Evolutionary conservation across 164 flowering plant genomes (phyloP).

Genomic region (Umbellularia californica): DNA sequence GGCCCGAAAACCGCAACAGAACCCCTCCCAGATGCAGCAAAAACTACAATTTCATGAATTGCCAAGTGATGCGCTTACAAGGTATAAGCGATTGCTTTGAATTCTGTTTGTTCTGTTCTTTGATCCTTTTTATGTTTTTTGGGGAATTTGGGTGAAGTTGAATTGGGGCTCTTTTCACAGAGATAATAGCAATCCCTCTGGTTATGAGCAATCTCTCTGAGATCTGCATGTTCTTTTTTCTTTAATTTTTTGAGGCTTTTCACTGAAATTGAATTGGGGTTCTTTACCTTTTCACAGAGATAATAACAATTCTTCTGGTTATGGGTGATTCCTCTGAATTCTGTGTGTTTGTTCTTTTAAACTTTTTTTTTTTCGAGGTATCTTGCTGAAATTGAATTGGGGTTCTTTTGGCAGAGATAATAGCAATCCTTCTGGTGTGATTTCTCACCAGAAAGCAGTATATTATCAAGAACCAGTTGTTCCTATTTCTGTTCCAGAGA

Average conservation of each 20-base stretch:
- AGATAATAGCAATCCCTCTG: conserved; percentile 41
- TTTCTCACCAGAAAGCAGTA: conserved; percentile 42
- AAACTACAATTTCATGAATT: conserved; percentile 30
- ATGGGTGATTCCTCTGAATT: no score
- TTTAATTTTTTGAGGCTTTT: no score
- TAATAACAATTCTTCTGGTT: no score
- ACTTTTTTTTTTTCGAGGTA: no score
- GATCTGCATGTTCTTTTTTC: no score
- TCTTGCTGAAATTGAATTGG: no score
- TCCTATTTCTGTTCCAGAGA: conserved; percentile 35
- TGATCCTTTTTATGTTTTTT: no score
- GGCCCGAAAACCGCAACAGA: conserved; percentile 22
- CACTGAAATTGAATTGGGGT: no score
- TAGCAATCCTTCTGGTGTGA: conserved; percentile 38
- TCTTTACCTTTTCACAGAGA: no score
- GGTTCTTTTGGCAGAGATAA: conserved; percentile 35
- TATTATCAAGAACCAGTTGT: conserved; percentile 53
- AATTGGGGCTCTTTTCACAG: conserved; percentile 19
- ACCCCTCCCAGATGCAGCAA: conserved; percentile 25
- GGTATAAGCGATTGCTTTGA: conserved; percentile 18
- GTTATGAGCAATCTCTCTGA: conserved; percentile 1
- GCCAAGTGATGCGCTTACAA: conserved; percentile 43
- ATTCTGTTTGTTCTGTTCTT: no score
- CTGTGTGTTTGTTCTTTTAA: no score
- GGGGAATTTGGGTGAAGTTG: no score